A percentile compares a stretch with the other conserved stretches of the same genome.
phyloP scores from a whole-genome alignment of 139 green algal genomes.

The Marvania coccoides region DNA sequence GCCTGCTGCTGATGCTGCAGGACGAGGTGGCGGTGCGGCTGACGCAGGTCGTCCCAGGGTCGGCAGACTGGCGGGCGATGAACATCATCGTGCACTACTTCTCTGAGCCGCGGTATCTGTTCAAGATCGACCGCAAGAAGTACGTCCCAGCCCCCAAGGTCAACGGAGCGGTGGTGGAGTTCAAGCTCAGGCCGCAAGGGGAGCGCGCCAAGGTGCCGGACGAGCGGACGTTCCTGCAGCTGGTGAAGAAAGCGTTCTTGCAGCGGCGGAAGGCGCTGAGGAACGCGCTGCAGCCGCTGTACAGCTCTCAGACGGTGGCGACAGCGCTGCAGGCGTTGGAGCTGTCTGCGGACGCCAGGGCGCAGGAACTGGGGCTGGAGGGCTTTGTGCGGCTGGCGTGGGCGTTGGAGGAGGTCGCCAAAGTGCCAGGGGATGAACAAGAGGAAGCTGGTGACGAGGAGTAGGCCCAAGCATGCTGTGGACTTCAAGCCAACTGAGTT shows the following conservation, averaged over 20 bases:
- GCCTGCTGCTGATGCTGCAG: constrained; percentile 42
- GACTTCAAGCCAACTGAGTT: not conserved
- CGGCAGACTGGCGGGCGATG: constrained; percentile 72
- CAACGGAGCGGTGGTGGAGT: constrained; percentile 73
- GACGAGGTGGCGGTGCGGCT: constrained; percentile 71
- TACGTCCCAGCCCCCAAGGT: constrained; percentile 75
- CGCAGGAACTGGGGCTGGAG: constrained; percentile 14
- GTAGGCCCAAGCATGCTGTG: not conserved
- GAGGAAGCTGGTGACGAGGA: not conserved
- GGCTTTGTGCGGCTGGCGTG: constrained; percentile 24
- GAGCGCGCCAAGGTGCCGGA: constrained; percentile 8
- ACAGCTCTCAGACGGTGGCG: not conserved
- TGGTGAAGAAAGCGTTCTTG: constrained; percentile 27
- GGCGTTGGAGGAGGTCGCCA: constrained; percentile 3
- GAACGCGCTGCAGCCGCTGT: constrained; percentile 19
- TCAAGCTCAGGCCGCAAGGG: constrained; percentile 41
- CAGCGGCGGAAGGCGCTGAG: constrained; percentile 28
- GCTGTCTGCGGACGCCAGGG: constrained; percentile 4
- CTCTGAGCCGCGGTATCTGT: constrained; percentile 56
- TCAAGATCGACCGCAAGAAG: constrained; percentile 53
- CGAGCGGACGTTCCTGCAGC: constrained; percentile 6
- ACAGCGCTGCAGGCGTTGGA: not conserved
- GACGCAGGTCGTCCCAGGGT: constrained; percentile 23
- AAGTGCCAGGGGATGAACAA: not conserved
- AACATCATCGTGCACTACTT: constrained; percentile 73